These are phyloP conservation scores for Vaccinium macrocarpon DNA, from an alignment of 148 eudicot genomes.

Conservation along the genomic window DNA sequence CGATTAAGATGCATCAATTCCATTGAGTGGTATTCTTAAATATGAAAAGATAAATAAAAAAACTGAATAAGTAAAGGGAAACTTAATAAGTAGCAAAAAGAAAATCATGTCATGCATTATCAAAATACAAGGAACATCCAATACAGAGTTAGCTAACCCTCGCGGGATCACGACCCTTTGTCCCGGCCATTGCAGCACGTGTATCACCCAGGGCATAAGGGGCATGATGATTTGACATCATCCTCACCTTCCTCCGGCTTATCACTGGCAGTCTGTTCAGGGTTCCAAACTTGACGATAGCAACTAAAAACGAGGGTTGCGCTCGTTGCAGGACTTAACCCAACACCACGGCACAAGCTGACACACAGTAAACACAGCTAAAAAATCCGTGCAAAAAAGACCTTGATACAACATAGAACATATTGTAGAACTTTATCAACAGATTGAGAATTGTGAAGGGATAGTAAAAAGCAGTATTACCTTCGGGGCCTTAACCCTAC, in stretches of 20 bases:
- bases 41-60: background rate
- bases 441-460: background rate
- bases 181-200: too few species aligned
- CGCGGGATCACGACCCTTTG: too few species aligned
- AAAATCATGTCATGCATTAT: background rate
- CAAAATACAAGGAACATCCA: background rate
- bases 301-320: too few species aligned
- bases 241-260: too few species aligned
- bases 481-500: conserved; percentile 84
- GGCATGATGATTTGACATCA: too few species aligned
- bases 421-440: background rate
- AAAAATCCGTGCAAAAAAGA: background rate
- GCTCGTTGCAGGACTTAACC: too few species aligned
- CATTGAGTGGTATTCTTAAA: background rate
- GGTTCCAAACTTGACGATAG: too few species aligned
- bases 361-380: background rate
- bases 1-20: conserved; percentile 1
- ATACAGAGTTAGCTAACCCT: too few species aligned
- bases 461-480: conserved; percentile 34
- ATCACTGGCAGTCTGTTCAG: too few species aligned
- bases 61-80: background rate
- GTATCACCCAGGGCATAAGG: too few species aligned
- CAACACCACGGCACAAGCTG: too few species aligned
- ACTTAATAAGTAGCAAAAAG: background rate
- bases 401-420: background rate